A percentile compares a stretch with the other conserved stretches of the same genome.
Evolutionary conservation across 2,329 filamentous ascomycete genomes (phyloP).

Genomic region (Grosmannia huntii): DNA sequence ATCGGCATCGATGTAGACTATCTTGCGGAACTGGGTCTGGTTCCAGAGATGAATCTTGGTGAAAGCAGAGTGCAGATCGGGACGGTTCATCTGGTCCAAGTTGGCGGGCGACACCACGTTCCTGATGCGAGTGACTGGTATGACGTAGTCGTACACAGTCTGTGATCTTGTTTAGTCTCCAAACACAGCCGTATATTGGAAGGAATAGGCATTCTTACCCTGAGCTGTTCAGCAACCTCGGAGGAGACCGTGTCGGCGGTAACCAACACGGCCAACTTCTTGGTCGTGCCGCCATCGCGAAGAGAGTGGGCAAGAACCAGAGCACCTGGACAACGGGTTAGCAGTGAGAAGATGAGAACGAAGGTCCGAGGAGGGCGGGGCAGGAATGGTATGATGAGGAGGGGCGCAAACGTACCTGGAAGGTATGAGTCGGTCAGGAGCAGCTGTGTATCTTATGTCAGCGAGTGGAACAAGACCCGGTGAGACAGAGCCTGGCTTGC

Average conservation of each 20-base stretch:
- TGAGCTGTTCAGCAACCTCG: slow-evolving; percentile 65
- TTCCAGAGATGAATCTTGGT: slow-evolving; percentile 96
- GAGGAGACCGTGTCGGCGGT: slow-evolving; percentile 67
- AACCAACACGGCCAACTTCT: slow-evolving; percentile 74
- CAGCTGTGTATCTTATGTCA: slow-evolving; percentile 45
- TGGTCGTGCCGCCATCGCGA: slow-evolving; percentile 75
- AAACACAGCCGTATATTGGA: not conserved
- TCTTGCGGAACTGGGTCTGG: slow-evolving; percentile 76
- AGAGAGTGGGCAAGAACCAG: slow-evolving; percentile 90
- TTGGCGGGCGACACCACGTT: slow-evolving; percentile 64
- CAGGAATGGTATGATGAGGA: not conserved
- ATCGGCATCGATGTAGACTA: slow-evolving; percentile 92
- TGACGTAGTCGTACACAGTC: slow-evolving; percentile 77
- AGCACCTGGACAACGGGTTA: slow-evolving; percentile 48
- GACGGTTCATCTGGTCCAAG: slow-evolving; percentile 80
- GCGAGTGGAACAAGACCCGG: not conserved
- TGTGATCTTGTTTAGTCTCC: slow-evolving; percentile 20
- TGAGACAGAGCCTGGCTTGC: not conserved
- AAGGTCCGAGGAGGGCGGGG: slow-evolving; percentile 3
- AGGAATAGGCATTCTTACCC: slow-evolving; percentile 31
- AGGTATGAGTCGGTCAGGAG: slow-evolving; percentile 86
- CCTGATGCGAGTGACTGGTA: slow-evolving; percentile 68
- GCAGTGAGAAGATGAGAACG: slow-evolving; percentile 2
- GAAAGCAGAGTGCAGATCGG: slow-evolving; percentile 82
- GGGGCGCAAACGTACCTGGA: slow-evolving; percentile 49